Conservation (phyloP, 2,329 filamentous ascomycete genomes). For the Cadophora luteo-olivacea region DNA sequence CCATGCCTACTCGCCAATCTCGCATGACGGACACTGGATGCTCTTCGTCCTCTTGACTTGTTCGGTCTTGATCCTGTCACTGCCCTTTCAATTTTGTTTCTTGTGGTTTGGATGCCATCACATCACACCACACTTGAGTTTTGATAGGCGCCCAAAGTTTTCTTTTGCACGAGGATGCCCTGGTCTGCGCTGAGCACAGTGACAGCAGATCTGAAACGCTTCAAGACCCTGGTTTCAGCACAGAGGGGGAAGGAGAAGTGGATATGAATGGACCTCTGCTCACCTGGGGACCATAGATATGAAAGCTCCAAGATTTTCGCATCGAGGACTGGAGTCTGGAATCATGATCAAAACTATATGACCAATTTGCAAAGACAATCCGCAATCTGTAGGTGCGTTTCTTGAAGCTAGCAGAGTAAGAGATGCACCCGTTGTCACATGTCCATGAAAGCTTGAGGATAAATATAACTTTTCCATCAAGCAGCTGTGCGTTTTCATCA, state of each 20-base stretch:
- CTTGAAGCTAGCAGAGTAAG: too few species aligned
- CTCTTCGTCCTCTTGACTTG: neutral
- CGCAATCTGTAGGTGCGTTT: too few species aligned
- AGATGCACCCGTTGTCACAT: too few species aligned
- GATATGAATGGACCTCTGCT: neutral
- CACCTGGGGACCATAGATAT: neutral
- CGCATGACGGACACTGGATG: too few species aligned
- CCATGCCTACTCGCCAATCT: too few species aligned
- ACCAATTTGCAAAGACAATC: too few species aligned
- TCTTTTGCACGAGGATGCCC: neutral
- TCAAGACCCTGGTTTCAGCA: conserved; percentile 3
- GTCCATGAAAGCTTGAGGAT: too few species aligned
- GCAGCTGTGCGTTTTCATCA: too few species aligned
- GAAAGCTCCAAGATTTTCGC: neutral
- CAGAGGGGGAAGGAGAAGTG: neutral
- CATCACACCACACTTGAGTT: neutral
- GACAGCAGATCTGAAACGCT: conserved; percentile 5
- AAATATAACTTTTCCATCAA: too few species aligned
- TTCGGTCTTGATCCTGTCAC: neutral
- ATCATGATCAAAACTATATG: too few species aligned
- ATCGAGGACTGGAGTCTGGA: too few species aligned
- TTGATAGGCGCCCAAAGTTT: neutral
- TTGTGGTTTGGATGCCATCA: neutral
- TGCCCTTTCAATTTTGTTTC: neutral
- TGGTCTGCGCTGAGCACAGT: neutral